Conservation (phyloP, 2,329 filamentous ascomycete species). For the Colletotrichum australisinense region DNA sequence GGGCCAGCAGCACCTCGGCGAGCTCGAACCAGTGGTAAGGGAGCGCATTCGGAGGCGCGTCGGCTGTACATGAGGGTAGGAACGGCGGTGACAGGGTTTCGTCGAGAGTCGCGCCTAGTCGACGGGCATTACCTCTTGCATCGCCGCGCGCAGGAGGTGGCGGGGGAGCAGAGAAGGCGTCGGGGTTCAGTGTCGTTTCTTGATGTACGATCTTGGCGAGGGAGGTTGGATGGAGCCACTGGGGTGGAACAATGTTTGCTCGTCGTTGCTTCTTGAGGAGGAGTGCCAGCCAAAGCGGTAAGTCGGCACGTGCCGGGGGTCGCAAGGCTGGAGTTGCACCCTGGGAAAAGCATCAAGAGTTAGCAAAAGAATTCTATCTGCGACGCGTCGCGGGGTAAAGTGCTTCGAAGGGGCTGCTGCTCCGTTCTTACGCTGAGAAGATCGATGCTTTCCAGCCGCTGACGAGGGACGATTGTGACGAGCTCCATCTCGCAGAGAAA, state of each 20-base stretch:
- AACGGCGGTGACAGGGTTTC: conserved; percentile 76
- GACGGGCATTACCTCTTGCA: conserved; percentile 54
- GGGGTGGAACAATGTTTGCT: conserved; percentile 90
- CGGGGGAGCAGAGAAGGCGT: conserved; percentile 82
- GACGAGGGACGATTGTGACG: conserved; percentile 91
- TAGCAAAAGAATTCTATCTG: background rate
- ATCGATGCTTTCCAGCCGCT: conserved; percentile 86
- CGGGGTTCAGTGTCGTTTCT: conserved; percentile 79
- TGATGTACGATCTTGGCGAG: conserved; percentile 82
- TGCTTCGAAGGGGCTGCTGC: background rate
- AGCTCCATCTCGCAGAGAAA: conserved; percentile 98
- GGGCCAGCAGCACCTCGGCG: conserved; percentile 86
- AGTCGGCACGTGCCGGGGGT: conserved; percentile 81
- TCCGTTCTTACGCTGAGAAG: conserved; percentile 80
- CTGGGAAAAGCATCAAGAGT: conserved; percentile 56
- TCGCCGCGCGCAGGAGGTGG: conserved; percentile 68
- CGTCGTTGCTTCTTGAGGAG: conserved; percentile 94
- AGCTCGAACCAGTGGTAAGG: conserved; percentile 98
- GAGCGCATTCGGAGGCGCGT: conserved; percentile 75
- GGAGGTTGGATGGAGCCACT: conserved; percentile 85
- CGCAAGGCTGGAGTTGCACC: conserved; percentile 81
- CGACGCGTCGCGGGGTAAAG: conserved; percentile 22
- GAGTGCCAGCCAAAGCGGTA: conserved; percentile 95
- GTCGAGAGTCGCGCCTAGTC: conserved; percentile 42
- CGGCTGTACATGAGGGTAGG: conserved; percentile 77